Conservation (phyloP, 2,329 filamentous ascomycete genomes). For the Scleromitrula shiraiana region DNA sequence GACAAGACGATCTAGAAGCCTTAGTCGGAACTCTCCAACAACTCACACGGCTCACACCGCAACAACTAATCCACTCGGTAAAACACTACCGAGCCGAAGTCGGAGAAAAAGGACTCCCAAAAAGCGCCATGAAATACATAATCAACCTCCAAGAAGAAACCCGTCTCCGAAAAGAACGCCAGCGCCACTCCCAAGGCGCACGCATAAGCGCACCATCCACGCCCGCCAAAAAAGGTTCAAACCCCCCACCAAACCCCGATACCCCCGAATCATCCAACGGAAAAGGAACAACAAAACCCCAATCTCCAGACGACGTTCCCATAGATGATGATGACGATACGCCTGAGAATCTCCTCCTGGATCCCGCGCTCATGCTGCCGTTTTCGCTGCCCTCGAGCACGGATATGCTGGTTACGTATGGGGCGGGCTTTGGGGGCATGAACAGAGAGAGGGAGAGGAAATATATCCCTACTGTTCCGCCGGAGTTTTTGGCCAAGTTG, state of each 20-base stretch:
- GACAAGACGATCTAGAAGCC: conserved; percentile 75
- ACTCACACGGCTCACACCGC: conserved; percentile 72
- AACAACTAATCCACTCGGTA: conserved; percentile 84
- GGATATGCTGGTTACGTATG: conserved; percentile 94
- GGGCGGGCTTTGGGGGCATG: conserved; percentile 85
- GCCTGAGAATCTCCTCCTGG: conserved; percentile 69
- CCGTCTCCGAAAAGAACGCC: conserved; percentile 48
- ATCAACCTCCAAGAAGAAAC: conserved; percentile 70
- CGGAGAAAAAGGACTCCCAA: conserved; percentile 84
- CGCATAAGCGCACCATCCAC: conserved; percentile 32
- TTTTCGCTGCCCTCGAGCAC: conserved; percentile 94
- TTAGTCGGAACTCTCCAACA: conserved; percentile 85
- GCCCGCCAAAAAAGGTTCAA: conserved; percentile 32
- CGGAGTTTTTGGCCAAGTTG: conserved; percentile 84
- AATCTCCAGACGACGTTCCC: conserved; percentile 18
- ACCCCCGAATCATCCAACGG: conserved; percentile 36
- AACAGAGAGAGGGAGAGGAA: conserved; percentile 88
- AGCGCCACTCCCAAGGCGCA: conserved; percentile 40
- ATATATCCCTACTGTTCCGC: conserved; percentile 91
- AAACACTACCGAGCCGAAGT: conserved; percentile 93
- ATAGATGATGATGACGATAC: conserved; percentile 54
- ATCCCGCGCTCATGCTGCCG: conserved; percentile 85
- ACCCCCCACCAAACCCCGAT: conserved; percentile 38
- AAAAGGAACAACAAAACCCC: conserved; percentile 23
- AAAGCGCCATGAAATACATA: conserved; percentile 82